Conservation (phyloP, 2,329 filamentous ascomycete genomes). For the Fusarium acutatum region DNA sequence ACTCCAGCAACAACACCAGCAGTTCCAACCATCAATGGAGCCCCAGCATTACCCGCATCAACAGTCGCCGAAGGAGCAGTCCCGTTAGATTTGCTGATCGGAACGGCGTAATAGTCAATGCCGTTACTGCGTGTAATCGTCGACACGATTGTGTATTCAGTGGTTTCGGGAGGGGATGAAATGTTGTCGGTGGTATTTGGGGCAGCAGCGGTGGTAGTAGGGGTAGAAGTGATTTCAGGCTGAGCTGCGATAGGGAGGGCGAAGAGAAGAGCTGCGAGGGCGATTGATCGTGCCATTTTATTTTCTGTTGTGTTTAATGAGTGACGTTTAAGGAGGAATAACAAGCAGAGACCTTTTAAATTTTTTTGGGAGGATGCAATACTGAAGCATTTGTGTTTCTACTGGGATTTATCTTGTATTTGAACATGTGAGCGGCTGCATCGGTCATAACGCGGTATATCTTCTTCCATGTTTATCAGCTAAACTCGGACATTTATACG, state of each 20-base stretch:
- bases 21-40: not conserved
- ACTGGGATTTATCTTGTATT: not conserved
- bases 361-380: too few relatives aligned
- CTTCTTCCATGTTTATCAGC: too few relatives aligned
- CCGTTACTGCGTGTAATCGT: not conserved
- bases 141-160: not conserved
- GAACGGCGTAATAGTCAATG: not conserved
- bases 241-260: not conserved
- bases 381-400: not conserved
- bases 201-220: rapidly evolving
- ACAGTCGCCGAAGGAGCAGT: not conserved
- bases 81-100: not conserved
- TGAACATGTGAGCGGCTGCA: rapidly evolving
- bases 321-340: too few relatives aligned
- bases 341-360: not conserved
- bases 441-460: not conserved
- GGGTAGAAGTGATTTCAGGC: not conserved
- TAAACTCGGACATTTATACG: not conserved
- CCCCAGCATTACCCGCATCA: not conserved
- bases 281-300: not conserved
- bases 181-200: not conserved
- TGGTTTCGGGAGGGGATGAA: too few relatives aligned
- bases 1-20: not conserved
- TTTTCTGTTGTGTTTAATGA: too few relatives aligned
- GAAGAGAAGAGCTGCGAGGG: not conserved